Percentiles rank a stretch among this genome's conserved stretches.
These are phyloP conservation scores for Thuja plicata DNA, from an alignment of 83 land plant genomes.

Conservation along the genomic window DNA sequence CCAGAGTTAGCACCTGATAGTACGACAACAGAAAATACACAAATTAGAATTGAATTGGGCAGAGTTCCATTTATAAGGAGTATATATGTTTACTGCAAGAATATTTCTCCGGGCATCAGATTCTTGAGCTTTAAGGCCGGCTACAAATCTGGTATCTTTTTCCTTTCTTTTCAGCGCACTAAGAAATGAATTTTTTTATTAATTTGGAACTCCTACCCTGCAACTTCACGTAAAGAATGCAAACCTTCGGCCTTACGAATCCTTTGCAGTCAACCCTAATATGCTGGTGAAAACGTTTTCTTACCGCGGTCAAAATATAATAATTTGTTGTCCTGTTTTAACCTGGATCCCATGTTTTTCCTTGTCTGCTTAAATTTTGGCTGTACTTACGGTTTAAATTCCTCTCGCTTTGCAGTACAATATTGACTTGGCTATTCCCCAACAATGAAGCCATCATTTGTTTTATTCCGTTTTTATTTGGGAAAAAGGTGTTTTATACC, in stretches of 20 bases:
- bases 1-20: neutral
- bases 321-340: slow-evolving; percentile 1
- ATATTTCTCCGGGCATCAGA: neutral
- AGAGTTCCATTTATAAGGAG: neutral
- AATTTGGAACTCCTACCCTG: neutral
- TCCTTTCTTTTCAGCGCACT: neutral
- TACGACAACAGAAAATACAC: neutral
- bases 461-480: neutral
- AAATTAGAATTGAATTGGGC: neutral
- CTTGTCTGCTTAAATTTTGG: neutral
- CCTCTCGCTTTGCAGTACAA: neutral
- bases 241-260: neutral
- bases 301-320: neutral
- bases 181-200: neutral
- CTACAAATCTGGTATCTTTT: neutral
- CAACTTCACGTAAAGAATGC: slow-evolving; percentile 1
- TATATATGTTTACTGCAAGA: neutral
- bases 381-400: neutral
- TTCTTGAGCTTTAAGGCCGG: neutral
- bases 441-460: too few species aligned
- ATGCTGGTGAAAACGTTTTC: neutral
- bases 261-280: neutral
- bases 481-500: neutral
- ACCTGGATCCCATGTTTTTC: neutral
- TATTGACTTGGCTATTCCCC: neutral